Evolutionary conservation across 345 rosid species (phyloP), one percentile per base, ranked within the genome.

Genomic region (Lumnitzera littorea): DNA sequence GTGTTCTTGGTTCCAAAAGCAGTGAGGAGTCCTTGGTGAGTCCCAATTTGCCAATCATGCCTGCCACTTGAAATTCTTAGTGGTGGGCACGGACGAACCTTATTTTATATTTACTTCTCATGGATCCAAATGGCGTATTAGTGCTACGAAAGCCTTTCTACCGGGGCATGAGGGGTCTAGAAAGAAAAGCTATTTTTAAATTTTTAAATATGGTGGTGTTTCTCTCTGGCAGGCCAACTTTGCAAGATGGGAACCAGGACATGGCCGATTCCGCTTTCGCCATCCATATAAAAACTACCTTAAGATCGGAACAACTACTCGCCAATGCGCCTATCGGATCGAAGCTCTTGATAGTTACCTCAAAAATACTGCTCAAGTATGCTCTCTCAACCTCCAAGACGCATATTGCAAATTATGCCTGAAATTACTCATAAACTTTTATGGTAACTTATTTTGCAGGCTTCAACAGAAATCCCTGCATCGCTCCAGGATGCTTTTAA

Each of bases 191-290:
- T 5, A 27, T 1, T 27, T 27, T 27, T 27, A 27, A 27, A 5
- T 27, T 17, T 25, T 9, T 36, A 6, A 36, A 36, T 36, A 36
- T 5, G 43, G 43, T 36, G 9, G 43, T 36, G 43, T 7, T 20
- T 36, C 43, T 36, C 11, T 36, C 43, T 5, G 46, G 23, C 78
- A 86, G 97, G 94, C 91, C 13, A 84, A 86, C 65, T 88, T 78
- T 62, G 96, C 94, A 0, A 77, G 81, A 68, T 91, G 97, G 97
- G 96, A 91, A 57, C 97, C 97, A 17, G 64, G 79, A 36, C 97
- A 86, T 29, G 97, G 97, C 13, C 62, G 68, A 25, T 91, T 91
- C 74, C 55, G 57, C 43, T 88, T 86, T 68, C 75, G 82, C 0
- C 96, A 91, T 70, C 94, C 97, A 2, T 88, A 96, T 96, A 81